Evolutionary conservation across 495 filamentous ascomycete genomes (phyloP).

Genomic region (Bombardia bombarda): DNA sequence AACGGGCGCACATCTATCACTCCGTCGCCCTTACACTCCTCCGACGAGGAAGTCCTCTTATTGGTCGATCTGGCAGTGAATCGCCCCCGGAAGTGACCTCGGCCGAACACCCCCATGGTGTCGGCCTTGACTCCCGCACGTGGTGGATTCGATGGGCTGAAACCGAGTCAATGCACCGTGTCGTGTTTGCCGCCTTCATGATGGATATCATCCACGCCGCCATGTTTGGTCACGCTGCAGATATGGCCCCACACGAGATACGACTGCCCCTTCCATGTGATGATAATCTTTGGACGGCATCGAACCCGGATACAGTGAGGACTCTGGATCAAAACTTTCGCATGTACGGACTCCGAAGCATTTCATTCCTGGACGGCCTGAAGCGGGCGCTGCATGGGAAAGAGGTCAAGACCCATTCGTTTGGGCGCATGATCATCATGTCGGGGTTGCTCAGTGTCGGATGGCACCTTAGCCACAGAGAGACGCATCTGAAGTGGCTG

Average conservation of each 20-base stretch:
- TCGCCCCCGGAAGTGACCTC: constrained; percentile 64
- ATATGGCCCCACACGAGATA: constrained; percentile 95
- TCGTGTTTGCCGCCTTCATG: constrained; percentile 92
- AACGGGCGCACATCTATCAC: constrained; percentile 93
- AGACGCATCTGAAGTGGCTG: constrained; percentile 84
- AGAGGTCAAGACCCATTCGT: constrained; percentile 81
- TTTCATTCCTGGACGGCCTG: constrained; percentile 83
- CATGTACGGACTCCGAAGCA: constrained; percentile 75
- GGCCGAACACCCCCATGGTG: constrained; percentile 40
- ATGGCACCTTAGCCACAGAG: constrained; percentile 94
- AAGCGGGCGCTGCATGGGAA: constrained; percentile 85
- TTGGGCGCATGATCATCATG: constrained; percentile 92
- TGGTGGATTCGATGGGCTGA: constrained; percentile 96
- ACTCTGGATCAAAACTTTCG: constrained; percentile 74
- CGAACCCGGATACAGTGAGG: constrained; percentile 75
- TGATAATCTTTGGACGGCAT: constrained; percentile 88
- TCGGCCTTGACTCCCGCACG: constrained; percentile 61
- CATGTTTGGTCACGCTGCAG: constrained; percentile 94
- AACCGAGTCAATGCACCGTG: constrained; percentile 82
- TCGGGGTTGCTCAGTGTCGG: constrained; percentile 85
- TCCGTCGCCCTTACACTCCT: constrained; percentile 90
- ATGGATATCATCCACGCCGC: constrained; percentile 91
- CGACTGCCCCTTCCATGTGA: constrained; percentile 90
- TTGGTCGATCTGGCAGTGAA: constrained; percentile 80
- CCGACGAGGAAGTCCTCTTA: constrained; percentile 84